These are phyloP conservation scores for Plasmodium inui DNA, from an alignment of 169 alveolate species.

Conservation along the genomic window DNA sequence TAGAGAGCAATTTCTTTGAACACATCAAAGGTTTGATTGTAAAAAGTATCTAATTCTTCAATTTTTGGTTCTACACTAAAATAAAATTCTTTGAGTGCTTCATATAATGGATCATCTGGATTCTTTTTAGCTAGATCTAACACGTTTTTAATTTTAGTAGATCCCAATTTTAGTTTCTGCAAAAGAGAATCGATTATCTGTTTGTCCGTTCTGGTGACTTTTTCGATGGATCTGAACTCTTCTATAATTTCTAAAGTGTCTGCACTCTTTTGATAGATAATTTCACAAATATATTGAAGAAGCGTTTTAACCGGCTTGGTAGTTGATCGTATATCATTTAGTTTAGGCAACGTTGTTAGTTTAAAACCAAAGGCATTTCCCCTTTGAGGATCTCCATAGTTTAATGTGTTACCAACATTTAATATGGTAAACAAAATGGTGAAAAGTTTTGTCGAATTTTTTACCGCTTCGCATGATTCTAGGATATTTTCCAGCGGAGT, in stretches of 20 bases:
- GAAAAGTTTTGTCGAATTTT: conserved; percentile 80
- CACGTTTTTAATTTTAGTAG: conserved; percentile 78
- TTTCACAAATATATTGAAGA: conserved; percentile 86
- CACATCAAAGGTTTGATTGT: conserved; percentile 80
- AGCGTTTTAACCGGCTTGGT: conserved; percentile 91
- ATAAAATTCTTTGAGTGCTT: conserved; percentile 78
- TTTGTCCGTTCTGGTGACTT: conserved; percentile 81
- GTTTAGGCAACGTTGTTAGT: conserved; percentile 89
- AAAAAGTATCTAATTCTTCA: conserved; percentile 44
- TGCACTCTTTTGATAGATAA: conserved; percentile 78
- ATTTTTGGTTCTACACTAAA: conserved; percentile 75
- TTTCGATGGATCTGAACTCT: conserved; percentile 81
- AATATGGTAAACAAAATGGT: conserved; percentile 87
- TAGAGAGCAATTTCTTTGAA: conserved; percentile 86
- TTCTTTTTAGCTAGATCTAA: conserved; percentile 78
- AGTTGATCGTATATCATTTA: conserved; percentile 89
- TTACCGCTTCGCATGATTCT: conserved; percentile 88
- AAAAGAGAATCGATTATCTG: conserved; percentile 77
- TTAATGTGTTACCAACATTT: conserved; percentile 89
- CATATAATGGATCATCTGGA: conserved; percentile 78
- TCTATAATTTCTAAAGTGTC: conserved; percentile 76
- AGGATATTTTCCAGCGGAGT: conserved; percentile 85
- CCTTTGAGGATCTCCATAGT: conserved; percentile 90
- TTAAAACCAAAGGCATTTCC: conserved; percentile 93
- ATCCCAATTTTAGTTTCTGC: conserved; percentile 80